Evolutionary conservation across 805 yeast genomes (phyloP), one percentile per base, ranked within the genome.

Genomic region (Scheffersomyces lignosus): DNA sequence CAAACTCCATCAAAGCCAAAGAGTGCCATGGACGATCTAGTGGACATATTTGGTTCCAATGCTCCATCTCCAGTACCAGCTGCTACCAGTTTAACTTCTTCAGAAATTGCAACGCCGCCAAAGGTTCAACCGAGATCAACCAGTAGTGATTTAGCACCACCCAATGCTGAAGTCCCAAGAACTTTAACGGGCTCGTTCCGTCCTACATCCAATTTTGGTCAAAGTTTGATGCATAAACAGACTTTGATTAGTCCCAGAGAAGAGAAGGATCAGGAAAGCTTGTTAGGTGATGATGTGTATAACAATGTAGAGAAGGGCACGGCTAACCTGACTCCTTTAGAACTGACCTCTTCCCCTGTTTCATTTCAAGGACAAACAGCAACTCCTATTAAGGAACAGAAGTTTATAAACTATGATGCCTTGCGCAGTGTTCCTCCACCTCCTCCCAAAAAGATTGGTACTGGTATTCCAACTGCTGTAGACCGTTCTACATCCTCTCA

Each of bases 121-220:
- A 30, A 44, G 2, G 36, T 60, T 22, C 58, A 56, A 32, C 37
- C 45, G 16, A 52, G 64, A 33, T 33, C 55, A n/a, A 58, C 69
- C 13, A 55, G 62, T 37, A 59, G 68, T 41, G 71, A 68, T 41
- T 54, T 63, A 40, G 36, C 58, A 7, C 52, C 49, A 12, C 7
- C 48, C 3, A 37, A 40, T 10, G 62, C 72, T 16, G 62, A 56
- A 41, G 58, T 58, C 10, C 60, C 70, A 29, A 51, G 49, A 15
- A 52, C 48, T 14, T 49, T 66, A 54, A 44, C 69, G 43, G 54
- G 58, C 47, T 52, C 74, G 41, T 91, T 90, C 63, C 83, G 78
- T 36, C 97, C 97, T 24, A 73, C 89, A 13, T 88, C 96, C 0
- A 64, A 75, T 8, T 91, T 90, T 69, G 98, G 98, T 22, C 96